Base-by-base conservation (phyloP, 257 asterid genomes). In the Salvia rosmarinus region DNA sequence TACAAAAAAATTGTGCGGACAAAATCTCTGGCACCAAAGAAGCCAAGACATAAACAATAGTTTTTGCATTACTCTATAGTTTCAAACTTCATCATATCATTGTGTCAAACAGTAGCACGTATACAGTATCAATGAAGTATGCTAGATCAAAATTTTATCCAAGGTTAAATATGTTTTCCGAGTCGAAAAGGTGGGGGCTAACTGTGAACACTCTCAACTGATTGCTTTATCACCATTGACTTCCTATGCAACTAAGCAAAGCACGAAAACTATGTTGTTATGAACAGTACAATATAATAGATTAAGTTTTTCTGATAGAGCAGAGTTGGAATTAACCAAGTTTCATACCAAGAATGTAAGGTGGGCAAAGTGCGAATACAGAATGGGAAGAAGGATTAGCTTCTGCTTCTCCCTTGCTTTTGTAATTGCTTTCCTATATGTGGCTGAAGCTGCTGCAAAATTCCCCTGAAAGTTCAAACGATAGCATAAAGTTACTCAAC, bases 391-490 rank as follows among this genome's bases (percentile, higher is more conserved):
- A 75, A 78, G 47, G 74, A 79, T 87, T 47, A 75, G 73, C 65
- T 84, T 84, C 71, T 49, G 86, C 83, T 74, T 80, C 82, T 90
- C 88, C 71, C 64, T 81, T 21, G 89, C 92, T 47, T 71, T 76
- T 78, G 78, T 70, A 51, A 93, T 81, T 74, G 96, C 96, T 80
- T 81, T 83, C 79, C 82, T 78, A 76, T 85, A 87, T 10, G 79
- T 75, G 64, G 83, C 85, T 60, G 85, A 87, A 81, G 96, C 97
- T 67, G 84, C 96, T 7, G 73, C 69, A 55, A 76, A 43, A 63
- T 90, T 85, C 64, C 97, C 98, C 98, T 93, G 92, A 69, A 81
- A 82, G 73, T 79, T 70, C 81, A 77, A 77, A 64, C 32, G 30
- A 70, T 34, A 67, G 72, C 35, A 75, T 55, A 72, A 47, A 73